A percentile compares a stretch with the other conserved stretches of the same genome.
phyloP scores from a whole-genome alignment of 768 basidiomycete species.

The Lentinula lateritia region DNA sequence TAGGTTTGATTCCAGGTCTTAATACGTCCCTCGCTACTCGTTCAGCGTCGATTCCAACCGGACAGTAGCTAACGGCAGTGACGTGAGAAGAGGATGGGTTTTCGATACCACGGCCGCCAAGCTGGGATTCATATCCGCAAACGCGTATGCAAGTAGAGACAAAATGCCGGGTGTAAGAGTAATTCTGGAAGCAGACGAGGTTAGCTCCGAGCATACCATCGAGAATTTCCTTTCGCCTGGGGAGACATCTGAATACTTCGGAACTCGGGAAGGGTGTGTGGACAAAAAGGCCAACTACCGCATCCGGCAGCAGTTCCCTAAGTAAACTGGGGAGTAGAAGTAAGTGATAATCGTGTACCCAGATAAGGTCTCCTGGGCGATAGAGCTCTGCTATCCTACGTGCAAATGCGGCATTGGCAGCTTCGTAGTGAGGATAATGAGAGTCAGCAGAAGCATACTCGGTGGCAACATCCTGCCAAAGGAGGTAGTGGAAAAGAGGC shows the following conservation, averaged over 20 bases:
- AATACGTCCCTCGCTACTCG: conserved; percentile 79
- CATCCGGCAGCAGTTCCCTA: conserved; percentile 62
- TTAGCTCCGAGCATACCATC: conserved; percentile 98
- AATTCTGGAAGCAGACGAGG: conserved; percentile 95
- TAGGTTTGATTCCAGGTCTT: conserved; percentile 82
- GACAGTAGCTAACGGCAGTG: conserved; percentile 81
- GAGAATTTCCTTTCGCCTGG: conserved; percentile 89
- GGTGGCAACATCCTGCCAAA: conserved; percentile 94
- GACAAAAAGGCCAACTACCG: conserved; percentile 85
- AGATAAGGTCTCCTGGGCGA: conserved; percentile 85
- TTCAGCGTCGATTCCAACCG: conserved; percentile 93
- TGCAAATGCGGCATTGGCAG: conserved; percentile 84
- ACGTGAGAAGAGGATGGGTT: conserved; percentile 67
- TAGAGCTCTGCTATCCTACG: conserved; percentile 69
- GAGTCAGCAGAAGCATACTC: conserved; percentile 84
- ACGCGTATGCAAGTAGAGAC: conserved; percentile 92
- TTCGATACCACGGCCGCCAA: conserved; percentile 63
- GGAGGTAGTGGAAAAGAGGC: conserved; percentile 97
- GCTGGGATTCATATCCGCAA: conserved; percentile 80
- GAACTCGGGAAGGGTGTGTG: conserved; percentile 98
- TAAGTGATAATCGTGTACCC: conserved; percentile 95
- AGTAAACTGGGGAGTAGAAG: conserved; percentile 85
- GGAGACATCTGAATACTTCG: conserved; percentile 92
- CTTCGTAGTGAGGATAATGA: conserved; percentile 75
- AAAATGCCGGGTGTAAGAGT: conserved; percentile 94